A percentile compares a stretch with the other conserved stretches of the same genome.
Evolutionary conservation across 2,329 filamentous ascomycete genomes (phyloP).

Genomic region (Fusarium sp.): DNA sequence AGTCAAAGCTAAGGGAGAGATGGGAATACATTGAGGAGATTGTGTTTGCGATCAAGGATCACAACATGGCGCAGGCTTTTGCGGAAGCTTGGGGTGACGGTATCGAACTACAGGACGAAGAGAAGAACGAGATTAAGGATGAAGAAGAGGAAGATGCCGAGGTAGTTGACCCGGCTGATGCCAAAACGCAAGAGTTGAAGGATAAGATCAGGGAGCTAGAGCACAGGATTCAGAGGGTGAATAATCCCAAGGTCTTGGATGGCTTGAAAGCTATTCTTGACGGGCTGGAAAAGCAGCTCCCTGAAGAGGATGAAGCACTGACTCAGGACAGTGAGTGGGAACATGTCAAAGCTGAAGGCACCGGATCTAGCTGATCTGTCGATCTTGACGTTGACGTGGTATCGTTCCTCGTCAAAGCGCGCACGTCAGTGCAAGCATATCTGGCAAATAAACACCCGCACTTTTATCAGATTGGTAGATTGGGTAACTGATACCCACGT

Average conservation of each 20-base stretch:
- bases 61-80: conserved; percentile 61
- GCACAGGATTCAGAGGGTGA: conserved; percentile 5
- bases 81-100: conserved; percentile 54
- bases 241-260: conserved; percentile 17
- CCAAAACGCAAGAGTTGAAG: conserved; percentile 12
- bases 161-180: background rate
- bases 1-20: conserved; percentile 27
- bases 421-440: background rate
- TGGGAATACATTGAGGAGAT: conserved; percentile 51
- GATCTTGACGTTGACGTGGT: background rate
- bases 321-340: background rate
- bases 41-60: conserved; percentile 65
- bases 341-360: background rate
- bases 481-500: background rate
- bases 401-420: background rate
- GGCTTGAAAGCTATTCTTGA: conserved; percentile 14
- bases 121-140: accelerated
- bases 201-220: conserved; percentile 31
- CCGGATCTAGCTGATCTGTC: background rate
- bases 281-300: conserved; percentile 19
- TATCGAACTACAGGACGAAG: background rate
- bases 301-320: background rate
- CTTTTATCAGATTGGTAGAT: background rate
- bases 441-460: background rate
- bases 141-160: background rate